Percentiles rank a stretch among this genome's conserved stretches.
These are phyloP conservation scores for Boletus sp. DNA, from an alignment of 768 basidiomycete genomes.

Conservation along the genomic window DNA sequence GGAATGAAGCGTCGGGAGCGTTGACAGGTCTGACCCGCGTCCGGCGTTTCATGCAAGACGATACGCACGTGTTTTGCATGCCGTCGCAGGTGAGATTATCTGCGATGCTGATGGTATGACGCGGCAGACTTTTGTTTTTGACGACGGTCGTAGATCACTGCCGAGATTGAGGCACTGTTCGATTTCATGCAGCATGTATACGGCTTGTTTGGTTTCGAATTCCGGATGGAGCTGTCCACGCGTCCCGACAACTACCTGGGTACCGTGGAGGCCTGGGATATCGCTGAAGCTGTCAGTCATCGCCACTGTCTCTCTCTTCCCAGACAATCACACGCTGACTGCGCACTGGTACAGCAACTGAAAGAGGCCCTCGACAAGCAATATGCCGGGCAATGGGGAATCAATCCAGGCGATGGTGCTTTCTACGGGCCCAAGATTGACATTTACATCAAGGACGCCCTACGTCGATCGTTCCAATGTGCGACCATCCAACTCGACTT, in stretches of 20 bases:
- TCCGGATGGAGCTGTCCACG: slow-evolving; percentile 91
- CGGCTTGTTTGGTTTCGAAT: slow-evolving; percentile 91
- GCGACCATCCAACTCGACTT: slow-evolving; percentile 99
- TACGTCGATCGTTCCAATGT: slow-evolving; percentile 93
- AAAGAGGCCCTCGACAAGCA: slow-evolving; percentile 77
- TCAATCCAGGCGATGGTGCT: slow-evolving; percentile 96
- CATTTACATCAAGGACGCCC: slow-evolving; percentile 91
- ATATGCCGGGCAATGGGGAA: slow-evolving; percentile 85
- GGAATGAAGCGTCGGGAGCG: slow-evolving; percentile 95
- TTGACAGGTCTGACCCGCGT: slow-evolving; percentile 92
- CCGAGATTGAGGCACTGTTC: slow-evolving; percentile 83
- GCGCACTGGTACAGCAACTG: slow-evolving; percentile 59
- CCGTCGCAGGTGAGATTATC: slow-evolving; percentile 65
- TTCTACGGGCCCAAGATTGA: slow-evolving; percentile 99
- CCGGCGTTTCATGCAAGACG: slow-evolving; percentile 93
- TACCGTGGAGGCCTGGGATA: slow-evolving; percentile 83
- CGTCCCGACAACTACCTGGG: slow-evolving; percentile 95
- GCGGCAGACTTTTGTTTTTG: not conserved
- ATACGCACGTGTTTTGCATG: slow-evolving; percentile 98
- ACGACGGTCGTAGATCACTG: slow-evolving; percentile 57
- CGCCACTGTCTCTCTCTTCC: not conserved
- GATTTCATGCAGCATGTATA: slow-evolving; percentile 96
- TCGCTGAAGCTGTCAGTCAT: slow-evolving; percentile 69
- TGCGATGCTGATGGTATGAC: not conserved
- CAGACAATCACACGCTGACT: not conserved